phyloP scores from a whole-genome alignment of 2,329 filamentous ascomycete species.

The Colletotrichum liriopes region DNA sequence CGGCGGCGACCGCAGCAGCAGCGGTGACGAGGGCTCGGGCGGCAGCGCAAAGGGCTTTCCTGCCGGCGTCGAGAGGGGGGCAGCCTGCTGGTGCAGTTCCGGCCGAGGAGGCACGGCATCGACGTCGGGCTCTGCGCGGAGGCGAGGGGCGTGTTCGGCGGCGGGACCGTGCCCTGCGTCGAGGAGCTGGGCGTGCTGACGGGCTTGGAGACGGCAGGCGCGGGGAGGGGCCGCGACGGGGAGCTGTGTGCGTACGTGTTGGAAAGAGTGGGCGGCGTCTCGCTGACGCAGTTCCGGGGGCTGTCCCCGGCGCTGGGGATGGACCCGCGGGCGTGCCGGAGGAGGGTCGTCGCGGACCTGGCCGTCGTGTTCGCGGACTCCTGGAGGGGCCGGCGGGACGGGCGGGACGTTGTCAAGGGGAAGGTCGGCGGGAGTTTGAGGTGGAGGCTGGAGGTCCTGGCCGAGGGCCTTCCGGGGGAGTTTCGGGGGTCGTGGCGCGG shows the following conservation, averaged over 20 bases:
- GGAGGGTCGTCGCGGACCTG: conserved; percentile 57
- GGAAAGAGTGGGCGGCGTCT: conserved; percentile 58
- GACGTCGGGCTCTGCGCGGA: conserved; percentile 55
- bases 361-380: conserved; percentile 58
- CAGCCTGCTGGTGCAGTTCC: conserved; percentile 63
- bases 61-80: background rate
- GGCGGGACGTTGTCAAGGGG: conserved; percentile 45
- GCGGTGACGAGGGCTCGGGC: background rate
- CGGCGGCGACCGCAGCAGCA: background rate
- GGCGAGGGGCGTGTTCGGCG: conserved; percentile 58
- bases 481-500: conserved; percentile 47
- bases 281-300: conserved; percentile 53
- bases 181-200: conserved; percentile 55
- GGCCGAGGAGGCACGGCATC: conserved; percentile 60
- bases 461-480: conserved; percentile 52
- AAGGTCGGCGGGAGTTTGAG: conserved; percentile 59
- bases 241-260: conserved; percentile 59
- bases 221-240: background rate
- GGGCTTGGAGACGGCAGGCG: conserved; percentile 23
- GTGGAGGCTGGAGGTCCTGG: conserved; percentile 57
- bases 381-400: conserved; percentile 49
- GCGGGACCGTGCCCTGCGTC: conserved; percentile 58
- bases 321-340: conserved; percentile 44
- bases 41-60: background rate
- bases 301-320: conserved; percentile 23